phyloP scores from a whole-genome alignment of 2,329 filamentous ascomycete species.

The Achaetomium macrosporum region DNA sequence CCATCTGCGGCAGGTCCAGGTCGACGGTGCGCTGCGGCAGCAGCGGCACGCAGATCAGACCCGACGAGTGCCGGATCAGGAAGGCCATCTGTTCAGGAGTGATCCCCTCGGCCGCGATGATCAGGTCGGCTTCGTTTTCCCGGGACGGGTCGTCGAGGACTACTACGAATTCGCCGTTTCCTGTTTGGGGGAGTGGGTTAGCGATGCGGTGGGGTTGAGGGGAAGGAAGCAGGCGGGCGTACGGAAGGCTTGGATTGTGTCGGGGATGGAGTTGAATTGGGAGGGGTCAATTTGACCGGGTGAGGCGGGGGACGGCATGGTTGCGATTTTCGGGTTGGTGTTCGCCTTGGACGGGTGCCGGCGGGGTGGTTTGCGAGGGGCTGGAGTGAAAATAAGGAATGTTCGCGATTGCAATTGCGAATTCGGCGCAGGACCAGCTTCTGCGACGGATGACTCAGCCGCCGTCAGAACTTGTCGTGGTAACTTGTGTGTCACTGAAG shows the following conservation, averaged over 20 bases:
- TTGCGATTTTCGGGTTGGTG: constrained; percentile 14
- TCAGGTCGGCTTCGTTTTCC: constrained; percentile 97
- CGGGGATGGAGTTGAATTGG: constrained; percentile 60
- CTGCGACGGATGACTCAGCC: constrained; percentile 6
- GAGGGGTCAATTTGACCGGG: constrained; percentile 41
- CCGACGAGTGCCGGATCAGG: constrained; percentile 85
- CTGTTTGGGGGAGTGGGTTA: constrained; percentile 34
- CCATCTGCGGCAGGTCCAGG: constrained; percentile 86
- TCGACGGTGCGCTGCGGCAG: constrained; percentile 59
- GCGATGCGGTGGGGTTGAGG: neutral
- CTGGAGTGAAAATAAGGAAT: neutral
- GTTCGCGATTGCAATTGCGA: neutral
- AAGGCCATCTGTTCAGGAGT: constrained; percentile 92
- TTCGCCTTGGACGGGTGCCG: neutral
- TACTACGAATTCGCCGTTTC: constrained; percentile 84
- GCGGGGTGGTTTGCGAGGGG: neutral
- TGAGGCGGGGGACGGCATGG: constrained; percentile 40
- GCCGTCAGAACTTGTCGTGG: neutral
- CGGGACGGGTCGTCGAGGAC: constrained; percentile 88
- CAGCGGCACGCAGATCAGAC: constrained; percentile 86
- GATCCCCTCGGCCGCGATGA: constrained; percentile 80
- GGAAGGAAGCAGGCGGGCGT: constrained; percentile 28
- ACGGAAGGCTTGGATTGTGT: constrained; percentile 60
- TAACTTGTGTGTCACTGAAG: no score
- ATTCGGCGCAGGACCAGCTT: constrained; percentile 1